A percentile compares a stretch with the other conserved stretches of the same genome.
These are phyloP conservation scores for Ceratocystis cacaofunesta DNA, from an alignment of 2,329 filamentous ascomycete genomes.

Conservation along the genomic window DNA sequence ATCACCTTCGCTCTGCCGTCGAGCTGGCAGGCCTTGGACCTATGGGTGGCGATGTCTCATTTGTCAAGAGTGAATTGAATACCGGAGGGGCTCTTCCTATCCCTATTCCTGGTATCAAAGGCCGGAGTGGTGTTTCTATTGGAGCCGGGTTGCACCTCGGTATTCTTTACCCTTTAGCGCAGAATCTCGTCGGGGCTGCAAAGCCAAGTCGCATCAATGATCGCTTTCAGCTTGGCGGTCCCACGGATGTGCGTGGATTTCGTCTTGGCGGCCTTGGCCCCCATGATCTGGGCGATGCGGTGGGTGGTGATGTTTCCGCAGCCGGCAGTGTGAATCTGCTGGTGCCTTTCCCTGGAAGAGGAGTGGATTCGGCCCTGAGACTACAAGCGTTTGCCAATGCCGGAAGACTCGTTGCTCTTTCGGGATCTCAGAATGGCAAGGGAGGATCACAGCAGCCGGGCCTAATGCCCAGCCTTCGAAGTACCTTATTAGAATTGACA, in stretches of 20 bases:
- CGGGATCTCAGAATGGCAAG: constrained; percentile 38
- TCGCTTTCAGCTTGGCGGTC: constrained; percentile 86
- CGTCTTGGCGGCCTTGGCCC: constrained; percentile 78
- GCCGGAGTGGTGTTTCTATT: constrained; percentile 63
- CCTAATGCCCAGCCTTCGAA: constrained; percentile 37
- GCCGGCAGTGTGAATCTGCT: constrained; percentile 78
- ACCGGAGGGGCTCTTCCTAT: constrained; percentile 62
- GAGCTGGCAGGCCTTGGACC: constrained; percentile 82
- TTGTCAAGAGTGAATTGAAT: constrained; percentile 83
- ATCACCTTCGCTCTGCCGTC: constrained; percentile 59
- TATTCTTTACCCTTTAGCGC: constrained; percentile 64
- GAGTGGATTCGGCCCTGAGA: constrained; percentile 68
- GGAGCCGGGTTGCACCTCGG: constrained; percentile 71
- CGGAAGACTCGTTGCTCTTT: constrained; percentile 64
- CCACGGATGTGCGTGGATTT: constrained; percentile 90
- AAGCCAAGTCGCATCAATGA: constrained; percentile 74
- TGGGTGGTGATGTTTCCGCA: constrained; percentile 84
- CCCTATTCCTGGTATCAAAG: constrained; percentile 50
- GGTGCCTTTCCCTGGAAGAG: constrained; percentile 67
- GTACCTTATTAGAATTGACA: constrained; percentile 53
- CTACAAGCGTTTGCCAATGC: constrained; percentile 86
- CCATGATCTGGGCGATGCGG: constrained; percentile 67
- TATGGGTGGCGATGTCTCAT: constrained; percentile 78
- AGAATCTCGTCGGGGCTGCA: constrained; percentile 34
- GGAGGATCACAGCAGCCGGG: constrained; percentile 25